phyloP scores from a whole-genome alignment of 2,329 filamentous ascomycete genomes.

The Ophiostoma sp. region DNA sequence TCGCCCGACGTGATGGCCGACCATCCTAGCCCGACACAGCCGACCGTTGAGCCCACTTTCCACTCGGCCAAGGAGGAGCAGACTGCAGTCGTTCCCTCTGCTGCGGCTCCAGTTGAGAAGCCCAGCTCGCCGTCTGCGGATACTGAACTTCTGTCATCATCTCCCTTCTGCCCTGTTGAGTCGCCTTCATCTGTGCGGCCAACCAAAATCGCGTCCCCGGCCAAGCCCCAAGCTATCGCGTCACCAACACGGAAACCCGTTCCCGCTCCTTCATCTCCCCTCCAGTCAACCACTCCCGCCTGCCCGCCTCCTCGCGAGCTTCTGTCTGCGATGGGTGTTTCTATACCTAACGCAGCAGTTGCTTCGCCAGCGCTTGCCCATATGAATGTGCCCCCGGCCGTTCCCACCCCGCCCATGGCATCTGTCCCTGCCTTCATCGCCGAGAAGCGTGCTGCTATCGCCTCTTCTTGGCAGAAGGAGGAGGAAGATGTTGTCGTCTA shows the following conservation, averaged over 20 bases:
- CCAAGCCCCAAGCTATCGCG: neutral
- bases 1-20: constrained; percentile 27
- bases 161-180: constrained; percentile 27
- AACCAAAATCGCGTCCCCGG: constrained; percentile 24
- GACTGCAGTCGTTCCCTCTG: constrained; percentile 32
- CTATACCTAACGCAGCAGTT: neutral
- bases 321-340: constrained; percentile 23
- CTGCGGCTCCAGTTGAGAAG: neutral
- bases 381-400: constrained; percentile 13
- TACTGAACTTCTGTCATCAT: constrained; percentile 21
- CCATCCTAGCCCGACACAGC: constrained; percentile 34
- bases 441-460: neutral
- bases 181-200: constrained; percentile 30
- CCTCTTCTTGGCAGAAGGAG: neutral
- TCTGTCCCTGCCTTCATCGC: constrained; percentile 16
- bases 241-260: constrained; percentile 21
- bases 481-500: neutral
- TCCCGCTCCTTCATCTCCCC: constrained; percentile 23
- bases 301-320: constrained; percentile 29
- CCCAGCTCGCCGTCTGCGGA: constrained; percentile 19
- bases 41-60: constrained; percentile 43
- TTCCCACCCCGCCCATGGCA: constrained; percentile 22
- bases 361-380: neutral
- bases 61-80: constrained; percentile 50
- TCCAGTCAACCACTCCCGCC: constrained; percentile 30